These are phyloP conservation scores for Mycena vitilis DNA, from an alignment of 768 basidiomycete species.

Conservation along the genomic window DNA sequence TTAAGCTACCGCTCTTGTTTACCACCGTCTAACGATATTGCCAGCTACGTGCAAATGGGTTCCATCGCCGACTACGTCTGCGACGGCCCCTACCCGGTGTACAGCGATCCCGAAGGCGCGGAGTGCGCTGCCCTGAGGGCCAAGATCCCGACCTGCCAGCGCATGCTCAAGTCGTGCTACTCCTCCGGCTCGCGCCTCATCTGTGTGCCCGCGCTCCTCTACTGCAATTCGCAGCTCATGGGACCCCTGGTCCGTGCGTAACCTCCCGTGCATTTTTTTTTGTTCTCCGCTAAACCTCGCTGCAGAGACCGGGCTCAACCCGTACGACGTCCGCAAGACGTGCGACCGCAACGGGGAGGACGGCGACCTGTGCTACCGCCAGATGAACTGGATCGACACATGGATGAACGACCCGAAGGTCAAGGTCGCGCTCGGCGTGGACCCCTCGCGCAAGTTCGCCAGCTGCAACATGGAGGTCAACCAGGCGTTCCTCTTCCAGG, in stretches of 20 bases:
- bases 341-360: conserved; percentile 77
- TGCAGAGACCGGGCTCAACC: conserved; percentile 80
- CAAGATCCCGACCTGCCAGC: conserved; percentile 81
- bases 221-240: conserved; percentile 83
- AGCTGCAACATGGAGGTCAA: conserved; percentile 87
- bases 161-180: conserved; percentile 80
- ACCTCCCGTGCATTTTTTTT: background rate
- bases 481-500: conserved; percentile 81
- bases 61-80: conserved; percentile 87
- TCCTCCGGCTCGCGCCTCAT: conserved; percentile 66
- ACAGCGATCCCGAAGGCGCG: conserved; percentile 73
- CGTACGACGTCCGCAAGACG: conserved; percentile 85
- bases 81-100: conserved; percentile 85
- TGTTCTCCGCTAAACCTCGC: conserved; percentile 12
- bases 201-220: conserved; percentile 79
- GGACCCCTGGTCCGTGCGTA: conserved; percentile 76
- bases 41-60: conserved; percentile 72
- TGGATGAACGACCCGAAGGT: conserved; percentile 85
- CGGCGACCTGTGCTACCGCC: conserved; percentile 74
- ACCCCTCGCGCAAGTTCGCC: conserved; percentile 67
- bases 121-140: conserved; percentile 71
- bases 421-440: conserved; percentile 85
- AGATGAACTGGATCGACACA: conserved; percentile 89
- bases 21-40: background rate
- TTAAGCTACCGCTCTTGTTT: too few species aligned